Evolutionary conservation across 805 yeast genomes (phyloP).

Genomic region (Metschnikowia picachoensis): DNA sequence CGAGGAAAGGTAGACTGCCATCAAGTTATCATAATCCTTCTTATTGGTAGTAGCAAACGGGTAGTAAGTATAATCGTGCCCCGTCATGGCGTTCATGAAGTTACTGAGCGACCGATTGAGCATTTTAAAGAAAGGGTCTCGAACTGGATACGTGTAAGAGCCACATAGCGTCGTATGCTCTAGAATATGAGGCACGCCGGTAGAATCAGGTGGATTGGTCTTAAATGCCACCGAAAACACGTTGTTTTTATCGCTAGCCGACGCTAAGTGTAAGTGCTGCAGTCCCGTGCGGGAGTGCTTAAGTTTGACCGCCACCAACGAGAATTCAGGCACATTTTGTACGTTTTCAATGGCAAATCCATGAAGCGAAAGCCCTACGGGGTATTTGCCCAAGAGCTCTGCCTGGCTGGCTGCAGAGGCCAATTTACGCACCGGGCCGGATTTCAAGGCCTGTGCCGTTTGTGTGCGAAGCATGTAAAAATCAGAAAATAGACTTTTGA

Average conservation of each 20-base stretch:
- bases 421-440: background rate
- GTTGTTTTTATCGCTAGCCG: conserved; percentile 75
- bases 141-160: conserved; percentile 82
- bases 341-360: conserved; percentile 68
- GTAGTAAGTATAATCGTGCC: conserved; percentile 90
- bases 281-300: conserved; percentile 69
- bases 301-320: conserved; percentile 72
- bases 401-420: conserved; percentile 10
- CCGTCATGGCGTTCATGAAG: conserved; percentile 99
- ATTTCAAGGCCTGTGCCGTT: background rate
- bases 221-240: conserved; percentile 88
- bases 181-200: conserved; percentile 93
- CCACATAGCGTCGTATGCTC: conserved; percentile 98
- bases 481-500: no score
- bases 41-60: conserved; percentile 94
- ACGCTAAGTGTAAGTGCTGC: conserved; percentile 77
- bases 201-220: conserved; percentile 91
- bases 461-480: background rate
- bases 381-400: conserved; percentile 40
- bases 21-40: conserved; percentile 75
- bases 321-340: conserved; percentile 73
- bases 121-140: conserved; percentile 98
- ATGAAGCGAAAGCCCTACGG: conserved; percentile 56
- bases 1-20: conserved; percentile 84
- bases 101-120: conserved; percentile 88